Evolutionary conservation across 306 rosid species (phyloP), one percentile per base, ranked within the genome.

Genomic region (Aeschynomene evenia): DNA sequence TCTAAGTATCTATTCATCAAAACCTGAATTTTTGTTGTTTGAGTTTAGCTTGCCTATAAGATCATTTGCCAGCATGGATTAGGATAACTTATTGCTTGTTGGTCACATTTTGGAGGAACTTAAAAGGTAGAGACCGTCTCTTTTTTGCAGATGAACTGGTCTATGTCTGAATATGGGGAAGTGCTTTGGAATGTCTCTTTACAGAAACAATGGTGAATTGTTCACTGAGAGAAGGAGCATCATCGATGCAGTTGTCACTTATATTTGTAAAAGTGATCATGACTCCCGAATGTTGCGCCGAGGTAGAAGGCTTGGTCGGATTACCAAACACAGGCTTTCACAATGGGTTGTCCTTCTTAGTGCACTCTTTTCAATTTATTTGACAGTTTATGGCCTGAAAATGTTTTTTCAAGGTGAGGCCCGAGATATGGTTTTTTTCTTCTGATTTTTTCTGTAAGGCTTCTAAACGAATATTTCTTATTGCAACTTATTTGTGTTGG

Each of bases 221-320:
- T 63, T 77, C 63, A 68, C 77, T 0, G 92, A 80, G 80, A 82
- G 83, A 87, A 82, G 91, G 82, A 69, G 77, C 14, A n/a, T 74
- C 10, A 55, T 70, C 20, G 76, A 75, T 40, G 63, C 57, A 22
- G 54, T 78, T 68, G 29, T 80, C 29, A 68, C 13, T 59, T 72
- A 65, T 63, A 10, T 42, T 56, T 40, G 54, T 36, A 73, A 55
- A 66, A 71, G 29, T 58, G 81, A 78, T 61, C 76, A 77, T 62
- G 91, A 84, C 36, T 66, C 77, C 64, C 83, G 85, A 69, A 66
- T 68, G 73, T 74, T 66, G 42, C 98, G 96, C 9, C 88, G 89
- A 57, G 82, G 91, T 75, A 87, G 85, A 73, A 83, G 84, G 82
- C 48, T 89, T 71, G 85, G 88, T 29, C 88, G 97, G 74, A 51